Base-by-base conservation (phyloP, 495 filamentous ascomycete genomes). In the Hypoxylon crocopeplum region DNA sequence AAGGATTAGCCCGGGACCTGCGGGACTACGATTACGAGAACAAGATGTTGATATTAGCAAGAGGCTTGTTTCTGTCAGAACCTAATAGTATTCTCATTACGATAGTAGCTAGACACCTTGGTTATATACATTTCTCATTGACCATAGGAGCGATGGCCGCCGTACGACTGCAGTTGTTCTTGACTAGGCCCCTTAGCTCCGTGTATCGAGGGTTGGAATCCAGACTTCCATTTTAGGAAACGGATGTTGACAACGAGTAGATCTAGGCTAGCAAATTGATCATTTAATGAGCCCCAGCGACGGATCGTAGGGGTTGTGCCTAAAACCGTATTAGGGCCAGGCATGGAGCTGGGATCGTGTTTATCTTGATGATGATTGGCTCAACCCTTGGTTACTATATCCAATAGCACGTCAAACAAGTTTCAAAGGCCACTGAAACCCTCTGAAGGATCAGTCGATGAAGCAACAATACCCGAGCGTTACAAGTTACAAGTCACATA, bases 181-280 rank as follows among this genome's bases (percentile, higher is more conserved):
- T 7, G 3, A 34, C 5, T 34, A 11, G 5, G 32, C 20, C 21
- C 25, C 12, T 6, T n/a, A 32, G 16, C 47, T 52, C 34, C 45
- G 6, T 34, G 51, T 45, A 56, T 36, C 42, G 32, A 38, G 51
- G 12, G 40, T 51, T 62, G 59, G 45, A 62, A 62, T 62, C 51
- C 16, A 36, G 8, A 51, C 50, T 62, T 34, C 59, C 51, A 4
- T 8, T 50, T 56, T 56, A 6, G 51, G 59, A 39, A 50, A 55
- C 34, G 12, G 21, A 22, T 34, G 44, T 53, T 30, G 20, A 27
- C 24, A 34, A 48, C 24, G 24, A 27, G 3, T 8, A 27, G 42
- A 42, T 54, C 27, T 36, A 20, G 33, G 29, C 32, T 29, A 16
- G 11, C 29, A 54, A 51, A 47, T 50, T 56, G 29, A 22, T 27